These are phyloP conservation scores for Gonapodya sp. DNA, from an alignment of 192 early-diverging fungal species.

Conservation along the genomic window DNA sequence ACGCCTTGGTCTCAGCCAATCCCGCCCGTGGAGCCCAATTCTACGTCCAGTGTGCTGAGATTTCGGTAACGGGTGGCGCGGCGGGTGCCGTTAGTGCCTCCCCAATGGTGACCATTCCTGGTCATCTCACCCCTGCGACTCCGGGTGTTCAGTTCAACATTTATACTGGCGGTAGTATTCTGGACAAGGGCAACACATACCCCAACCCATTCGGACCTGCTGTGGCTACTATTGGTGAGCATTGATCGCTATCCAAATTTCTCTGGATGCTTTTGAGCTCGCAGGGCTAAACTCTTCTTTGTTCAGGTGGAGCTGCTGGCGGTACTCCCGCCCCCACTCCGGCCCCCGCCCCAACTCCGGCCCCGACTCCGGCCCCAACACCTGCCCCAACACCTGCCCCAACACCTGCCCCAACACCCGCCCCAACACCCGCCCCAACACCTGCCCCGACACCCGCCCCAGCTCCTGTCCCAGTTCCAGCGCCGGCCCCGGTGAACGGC, in stretches of 20 bases:
- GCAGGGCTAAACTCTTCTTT: too few relatives aligned
- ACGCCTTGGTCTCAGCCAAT: neutral
- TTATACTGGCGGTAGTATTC: neutral
- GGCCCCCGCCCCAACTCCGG: neutral
- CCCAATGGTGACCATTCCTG: slow-evolving; percentile 13
- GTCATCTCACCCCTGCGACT: neutral
- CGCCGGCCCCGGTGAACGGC: neutral
- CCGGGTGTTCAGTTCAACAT: neutral
- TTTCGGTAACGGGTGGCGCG: slow-evolving; percentile 14
- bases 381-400: neutral
- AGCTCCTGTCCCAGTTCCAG: neutral
- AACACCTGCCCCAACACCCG: neutral
- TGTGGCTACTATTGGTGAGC: neutral
- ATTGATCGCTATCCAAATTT: too few relatives aligned
- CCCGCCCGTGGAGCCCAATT: slow-evolving; percentile 16
- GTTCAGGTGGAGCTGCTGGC: neutral
- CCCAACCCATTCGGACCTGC: neutral
- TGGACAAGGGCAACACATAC: neutral
- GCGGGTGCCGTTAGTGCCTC: slow-evolving; percentile 10
- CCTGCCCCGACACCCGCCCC: neutral
- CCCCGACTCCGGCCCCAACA: neutral
- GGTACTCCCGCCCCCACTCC: neutral
- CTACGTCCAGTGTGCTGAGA: slow-evolving; percentile 18
- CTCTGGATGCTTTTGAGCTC: too few relatives aligned
- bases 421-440: neutral